A percentile compares a stretch with the other conserved stretches of the same genome.
Conservation (phyloP, 352 stramenopile genomes). For the Globisporangium camurandrum region DNA sequence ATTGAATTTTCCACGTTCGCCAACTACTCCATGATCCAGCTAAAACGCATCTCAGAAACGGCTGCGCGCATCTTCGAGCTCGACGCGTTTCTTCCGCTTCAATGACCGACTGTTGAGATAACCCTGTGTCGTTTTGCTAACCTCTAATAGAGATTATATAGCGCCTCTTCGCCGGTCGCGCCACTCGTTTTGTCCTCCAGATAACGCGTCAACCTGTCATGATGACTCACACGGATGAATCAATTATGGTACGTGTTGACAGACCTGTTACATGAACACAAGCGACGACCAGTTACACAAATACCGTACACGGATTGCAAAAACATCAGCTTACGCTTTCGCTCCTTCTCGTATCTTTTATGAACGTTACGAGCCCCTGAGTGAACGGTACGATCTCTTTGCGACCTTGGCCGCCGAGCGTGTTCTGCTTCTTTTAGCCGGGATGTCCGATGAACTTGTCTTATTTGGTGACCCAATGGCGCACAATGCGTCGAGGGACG, state of each 20-base stretch:
- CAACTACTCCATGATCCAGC: background rate
- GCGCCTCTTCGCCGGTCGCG: background rate
- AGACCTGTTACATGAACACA: background rate
- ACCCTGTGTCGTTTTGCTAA: background rate
- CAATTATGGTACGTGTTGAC: background rate
- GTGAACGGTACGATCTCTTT: background rate
- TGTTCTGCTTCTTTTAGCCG: background rate
- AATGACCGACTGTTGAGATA: background rate
- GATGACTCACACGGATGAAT: background rate
- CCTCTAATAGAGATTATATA: background rate
- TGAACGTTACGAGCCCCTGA: background rate
- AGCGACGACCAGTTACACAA: background rate
- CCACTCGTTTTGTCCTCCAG: background rate
- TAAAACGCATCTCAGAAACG: no score
- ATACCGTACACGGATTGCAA: no score
- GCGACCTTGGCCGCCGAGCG: background rate
- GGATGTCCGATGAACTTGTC: background rate
- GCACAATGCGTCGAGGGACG: background rate
- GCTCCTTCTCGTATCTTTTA: background rate
- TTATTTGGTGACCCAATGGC: background rate
- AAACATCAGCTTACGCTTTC: background rate
- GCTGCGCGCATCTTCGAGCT: background rate
- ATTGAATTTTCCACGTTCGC: background rate
- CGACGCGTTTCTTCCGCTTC: background rate
- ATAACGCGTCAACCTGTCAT: background rate